Evolutionary conservation across 1,284 basidiomycete species (phyloP).

Genomic region (Cryptococcus wingfieldii): DNA sequence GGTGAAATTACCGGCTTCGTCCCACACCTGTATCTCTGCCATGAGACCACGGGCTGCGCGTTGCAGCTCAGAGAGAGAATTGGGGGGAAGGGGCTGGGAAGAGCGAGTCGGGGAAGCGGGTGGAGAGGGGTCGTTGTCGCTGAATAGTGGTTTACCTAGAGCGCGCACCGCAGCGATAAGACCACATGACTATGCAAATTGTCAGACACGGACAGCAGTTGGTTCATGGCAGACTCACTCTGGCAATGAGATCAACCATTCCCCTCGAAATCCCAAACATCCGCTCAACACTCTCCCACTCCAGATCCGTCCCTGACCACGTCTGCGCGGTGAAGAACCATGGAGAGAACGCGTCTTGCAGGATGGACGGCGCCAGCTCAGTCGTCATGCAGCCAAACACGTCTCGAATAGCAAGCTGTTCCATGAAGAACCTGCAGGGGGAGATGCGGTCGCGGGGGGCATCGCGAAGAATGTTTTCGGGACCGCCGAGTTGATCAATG

Average conservation of each 20-base stretch:
- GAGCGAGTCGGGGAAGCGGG: background rate
- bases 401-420: conserved; percentile 45
- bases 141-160: conserved; percentile 11
- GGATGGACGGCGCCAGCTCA: conserved; percentile 36
- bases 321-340: conserved; percentile 45
- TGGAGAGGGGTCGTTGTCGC: background rate
- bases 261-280: conserved; percentile 45
- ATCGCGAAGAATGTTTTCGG: conserved; percentile 34
- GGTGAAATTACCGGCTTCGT: conserved; percentile 38
- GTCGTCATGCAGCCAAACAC: conserved; percentile 48
- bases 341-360: conserved; percentile 39
- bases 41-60: conserved; percentile 31
- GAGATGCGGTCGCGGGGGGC: conserved; percentile 34
- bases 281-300: conserved; percentile 44
- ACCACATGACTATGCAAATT: conserved; percentile 21
- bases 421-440: conserved; percentile 39
- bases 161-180: conserved; percentile 27
- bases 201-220: background rate
- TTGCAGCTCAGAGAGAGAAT: conserved; percentile 1
- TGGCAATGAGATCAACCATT: conserved; percentile 42
- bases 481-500: conserved; percentile 41
- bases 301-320: conserved; percentile 34
- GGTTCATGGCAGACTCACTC: conserved; percentile 20
- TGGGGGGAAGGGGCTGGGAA: background rate
- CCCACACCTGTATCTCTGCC: conserved; percentile 41